Evolutionary conservation across 306 rosid genomes (phyloP).

Genomic region (Calophaca sinica): DNA sequence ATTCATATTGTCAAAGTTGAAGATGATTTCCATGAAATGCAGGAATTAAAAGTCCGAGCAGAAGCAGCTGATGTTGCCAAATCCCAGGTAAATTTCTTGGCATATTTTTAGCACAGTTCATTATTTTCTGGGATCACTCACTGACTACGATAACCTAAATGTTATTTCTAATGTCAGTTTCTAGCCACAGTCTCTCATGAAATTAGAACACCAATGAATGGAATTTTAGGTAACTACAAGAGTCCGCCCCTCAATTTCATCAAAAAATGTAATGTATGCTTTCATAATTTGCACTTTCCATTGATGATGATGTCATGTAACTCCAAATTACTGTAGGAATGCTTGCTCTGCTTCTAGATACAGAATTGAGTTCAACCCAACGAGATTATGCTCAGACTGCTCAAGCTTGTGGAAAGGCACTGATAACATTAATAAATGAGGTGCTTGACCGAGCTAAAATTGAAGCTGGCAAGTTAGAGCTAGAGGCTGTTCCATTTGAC

Average conservation of each 20-base stretch:
- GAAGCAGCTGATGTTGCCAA: slow-evolving; percentile 95
- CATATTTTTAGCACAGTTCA: slow-evolving; percentile 27
- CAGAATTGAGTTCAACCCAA: slow-evolving; percentile 88
- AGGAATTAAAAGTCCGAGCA: slow-evolving; percentile 71
- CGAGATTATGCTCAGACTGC: slow-evolving; percentile 93
- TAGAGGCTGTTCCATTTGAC: slow-evolving; percentile 89
- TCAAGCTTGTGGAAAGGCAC: slow-evolving; percentile 88
- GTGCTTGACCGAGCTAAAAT: slow-evolving; percentile 96
- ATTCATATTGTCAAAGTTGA: slow-evolving; percentile 88
- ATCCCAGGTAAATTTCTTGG: slow-evolving; percentile 72
- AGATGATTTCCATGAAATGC: slow-evolving; percentile 84
- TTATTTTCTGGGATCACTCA: slow-evolving; percentile 39
- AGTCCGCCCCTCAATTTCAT: slow-evolving; percentile 18
- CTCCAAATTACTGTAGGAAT: slow-evolving; percentile 65
- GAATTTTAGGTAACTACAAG: slow-evolving; percentile 74
- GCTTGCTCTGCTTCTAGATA: slow-evolving; percentile 92
- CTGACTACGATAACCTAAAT: slow-evolving; percentile 33
- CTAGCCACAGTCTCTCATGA: slow-evolving; percentile 95
- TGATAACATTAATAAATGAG: slow-evolving; percentile 84
- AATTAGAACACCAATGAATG: slow-evolving; percentile 95
- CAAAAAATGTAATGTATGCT: background rate
- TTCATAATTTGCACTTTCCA: background rate
- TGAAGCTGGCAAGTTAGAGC: slow-evolving; percentile 91
- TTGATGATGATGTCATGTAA: slow-evolving; percentile 19
- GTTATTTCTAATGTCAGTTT: slow-evolving; percentile 59